Base-by-base conservation (phyloP, 176 grass and related monocot genomes). In the Lolium perenne region DNA sequence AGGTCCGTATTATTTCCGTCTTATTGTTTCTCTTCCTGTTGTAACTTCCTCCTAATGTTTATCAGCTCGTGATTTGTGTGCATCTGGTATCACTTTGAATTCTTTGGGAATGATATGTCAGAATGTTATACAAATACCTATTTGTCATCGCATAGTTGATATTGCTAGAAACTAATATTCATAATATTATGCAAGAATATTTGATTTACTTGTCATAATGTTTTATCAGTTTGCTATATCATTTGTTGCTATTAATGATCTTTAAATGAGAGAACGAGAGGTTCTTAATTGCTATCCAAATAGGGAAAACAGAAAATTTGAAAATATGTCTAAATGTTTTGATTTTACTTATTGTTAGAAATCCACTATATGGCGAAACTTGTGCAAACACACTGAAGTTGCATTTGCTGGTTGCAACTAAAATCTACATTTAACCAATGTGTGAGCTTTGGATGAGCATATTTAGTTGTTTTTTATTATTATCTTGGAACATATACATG, bases 1-100 rank as follows among this genome's bases (percentile, higher is more conserved):
- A 98, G 96, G 93, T 98, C 3, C 23, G 83, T 77, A 87, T 21
- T 67, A 85, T 75, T 18, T 80, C 10, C 23, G n/a, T 79, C 35
- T 53, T 51, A 61, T 14, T 20, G 68, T 74, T 83, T 67, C 10
- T 77, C 8, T 66, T 86, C 20, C 41, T 59, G 21, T 51, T 72
- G 35, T 32, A 69, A 80, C 45, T 56, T 81, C 50, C 40, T 48
- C 20, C 65, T 74, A 62, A 57, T 73, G 23, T 72, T 25, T 74
- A 64, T 17, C 46, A 66, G 14, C 76, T 73, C 78, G 22, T 77
- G 21, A 32, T 90, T 76, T 76, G 38, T 66, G 72, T 32, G 26
- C 49, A 16, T 53, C 72, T 51, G 71, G 80, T 35, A 86, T 7
- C 65, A 59, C 51, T 59, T 66, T 51, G 55, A 75, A 53, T 74